Percentiles rank a stretch among this genome's conserved stretches.
Conservation (phyloP, 2,329 filamentous ascomycete species). For the Rhynchosporium secalis region DNA sequence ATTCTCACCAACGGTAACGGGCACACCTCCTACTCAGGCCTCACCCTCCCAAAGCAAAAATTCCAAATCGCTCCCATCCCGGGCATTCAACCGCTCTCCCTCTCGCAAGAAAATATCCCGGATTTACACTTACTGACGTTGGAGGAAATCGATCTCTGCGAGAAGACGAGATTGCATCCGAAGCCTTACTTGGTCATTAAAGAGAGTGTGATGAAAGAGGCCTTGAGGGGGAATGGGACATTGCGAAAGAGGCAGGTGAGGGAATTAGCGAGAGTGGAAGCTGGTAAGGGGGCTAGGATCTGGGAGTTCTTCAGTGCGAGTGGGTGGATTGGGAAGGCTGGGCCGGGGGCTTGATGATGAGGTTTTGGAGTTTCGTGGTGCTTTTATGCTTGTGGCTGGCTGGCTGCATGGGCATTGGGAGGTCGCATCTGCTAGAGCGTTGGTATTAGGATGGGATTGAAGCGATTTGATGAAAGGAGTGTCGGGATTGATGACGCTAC, state of each 20-base stretch:
- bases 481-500: too few species aligned
- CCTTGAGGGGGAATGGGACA: slow-evolving; percentile 81
- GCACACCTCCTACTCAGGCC: slow-evolving; percentile 41
- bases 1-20: slow-evolving; percentile 53
- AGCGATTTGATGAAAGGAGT: too few species aligned
- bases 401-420: neutral
- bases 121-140: slow-evolving; percentile 84
- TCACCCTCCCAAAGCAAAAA: slow-evolving; percentile 45
- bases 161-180: slow-evolving; percentile 78
- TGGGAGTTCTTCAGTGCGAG: slow-evolving; percentile 94
- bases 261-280: slow-evolving; percentile 81
- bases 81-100: slow-evolving; percentile 45
- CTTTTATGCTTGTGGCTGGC: neutral
- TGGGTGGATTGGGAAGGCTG: slow-evolving; percentile 89
- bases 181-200: slow-evolving; percentile 97
- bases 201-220: slow-evolving; percentile 86
- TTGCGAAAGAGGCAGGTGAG: slow-evolving; percentile 94
- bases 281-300: slow-evolving; percentile 79
- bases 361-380: neutral
- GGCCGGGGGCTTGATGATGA: neutral
- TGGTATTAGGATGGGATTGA: too few species aligned
- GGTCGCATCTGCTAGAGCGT: too few species aligned
- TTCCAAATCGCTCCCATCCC: slow-evolving; percentile 52
- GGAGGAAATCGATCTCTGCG: slow-evolving; percentile 85
- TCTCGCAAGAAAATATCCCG: slow-evolving; percentile 60